Percentiles rank a stretch among this genome's conserved stretches.
These are phyloP conservation scores for Nakaseomyces uthaithaninus DNA, from an alignment of 1,139 yeast species.

Conservation along the genomic window DNA sequence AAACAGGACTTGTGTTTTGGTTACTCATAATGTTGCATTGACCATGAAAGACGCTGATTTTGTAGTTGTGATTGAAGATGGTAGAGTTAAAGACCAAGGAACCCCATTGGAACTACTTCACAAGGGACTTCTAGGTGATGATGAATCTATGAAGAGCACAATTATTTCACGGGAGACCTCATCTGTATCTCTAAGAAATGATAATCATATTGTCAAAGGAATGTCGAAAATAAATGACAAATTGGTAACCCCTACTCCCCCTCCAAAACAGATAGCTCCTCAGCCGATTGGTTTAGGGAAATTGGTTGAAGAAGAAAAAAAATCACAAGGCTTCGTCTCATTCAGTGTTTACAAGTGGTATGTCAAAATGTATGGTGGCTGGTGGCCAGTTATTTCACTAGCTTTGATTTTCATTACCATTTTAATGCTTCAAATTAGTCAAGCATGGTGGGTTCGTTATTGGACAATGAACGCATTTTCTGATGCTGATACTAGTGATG, in stretches of 20 bases:
- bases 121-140: constrained; percentile 34
- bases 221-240: constrained; percentile 7
- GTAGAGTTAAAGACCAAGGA: constrained; percentile 64
- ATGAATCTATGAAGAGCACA: constrained; percentile 3
- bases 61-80: constrained; percentile 71
- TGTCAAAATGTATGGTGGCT: constrained; percentile 53
- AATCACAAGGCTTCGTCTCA: constrained; percentile 70
- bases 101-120: constrained; percentile 46
- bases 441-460: constrained; percentile 70
- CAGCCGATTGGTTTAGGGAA: constrained; percentile 34
- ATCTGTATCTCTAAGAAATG: constrained; percentile 3
- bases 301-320: constrained; percentile 64
- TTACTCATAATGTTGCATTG: constrained; percentile 80
- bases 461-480: constrained; percentile 38
- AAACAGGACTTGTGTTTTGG: constrained; percentile 73
- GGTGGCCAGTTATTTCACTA: constrained; percentile 40
- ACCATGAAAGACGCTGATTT: constrained; percentile 70
- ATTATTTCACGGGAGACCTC: constrained; percentile 8
- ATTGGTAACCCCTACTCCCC: constrained; percentile 1
- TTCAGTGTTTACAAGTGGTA: constrained; percentile 58
- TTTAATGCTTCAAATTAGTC: constrained; percentile 48
- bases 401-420: constrained; percentile 39
- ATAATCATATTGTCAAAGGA: constrained; percentile 32
- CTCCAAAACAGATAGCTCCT: background rate
- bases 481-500: background rate